Conservation (phyloP, 2,329 filamentous ascomycete species). For the Xylaria digitata region DNA sequence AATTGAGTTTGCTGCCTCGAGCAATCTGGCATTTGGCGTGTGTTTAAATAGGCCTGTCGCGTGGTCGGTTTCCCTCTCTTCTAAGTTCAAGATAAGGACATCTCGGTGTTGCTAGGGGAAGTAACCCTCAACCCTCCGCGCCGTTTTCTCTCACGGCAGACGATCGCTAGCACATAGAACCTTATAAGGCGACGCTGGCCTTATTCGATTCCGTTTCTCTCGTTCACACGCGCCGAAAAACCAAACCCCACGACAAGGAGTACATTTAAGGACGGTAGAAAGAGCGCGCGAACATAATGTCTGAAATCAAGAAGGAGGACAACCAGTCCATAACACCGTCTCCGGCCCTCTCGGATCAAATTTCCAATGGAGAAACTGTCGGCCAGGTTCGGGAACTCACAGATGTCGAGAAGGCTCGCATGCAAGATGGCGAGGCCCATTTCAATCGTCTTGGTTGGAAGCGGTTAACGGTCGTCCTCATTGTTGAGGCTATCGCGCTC, state of each 20-base stretch:
- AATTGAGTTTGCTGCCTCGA: conserved; percentile 7
- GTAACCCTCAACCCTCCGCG: neutral
- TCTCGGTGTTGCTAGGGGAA: conserved; percentile 1
- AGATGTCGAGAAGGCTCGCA: conserved; percentile 61
- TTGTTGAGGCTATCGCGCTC: conserved; percentile 68
- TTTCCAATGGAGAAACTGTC: conserved; percentile 44
- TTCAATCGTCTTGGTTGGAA: conserved; percentile 68
- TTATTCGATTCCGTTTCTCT: neutral
- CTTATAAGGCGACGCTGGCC: neutral
- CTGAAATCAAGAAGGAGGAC: conserved; percentile 39
- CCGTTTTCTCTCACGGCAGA: conserved; percentile 4
- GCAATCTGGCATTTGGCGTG: neutral
- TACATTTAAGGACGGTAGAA: neutral
- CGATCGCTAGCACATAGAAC: neutral
- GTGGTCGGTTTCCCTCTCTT: neutral
- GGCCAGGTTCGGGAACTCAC: conserved; percentile 52
- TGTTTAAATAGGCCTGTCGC: neutral
- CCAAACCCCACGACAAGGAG: neutral
- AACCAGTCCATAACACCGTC: conserved; percentile 32
- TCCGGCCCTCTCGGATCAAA: conserved; percentile 27
- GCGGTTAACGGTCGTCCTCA: conserved; percentile 65
- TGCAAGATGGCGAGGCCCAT: conserved; percentile 58
- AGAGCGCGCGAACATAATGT: conserved; percentile 23
- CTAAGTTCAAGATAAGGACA: conserved; percentile 2
- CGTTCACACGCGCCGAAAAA: neutral